These are phyloP conservation scores for Aschersonia sp. DNA, from an alignment of 2,329 filamentous ascomycete species.

Conservation along the genomic window DNA sequence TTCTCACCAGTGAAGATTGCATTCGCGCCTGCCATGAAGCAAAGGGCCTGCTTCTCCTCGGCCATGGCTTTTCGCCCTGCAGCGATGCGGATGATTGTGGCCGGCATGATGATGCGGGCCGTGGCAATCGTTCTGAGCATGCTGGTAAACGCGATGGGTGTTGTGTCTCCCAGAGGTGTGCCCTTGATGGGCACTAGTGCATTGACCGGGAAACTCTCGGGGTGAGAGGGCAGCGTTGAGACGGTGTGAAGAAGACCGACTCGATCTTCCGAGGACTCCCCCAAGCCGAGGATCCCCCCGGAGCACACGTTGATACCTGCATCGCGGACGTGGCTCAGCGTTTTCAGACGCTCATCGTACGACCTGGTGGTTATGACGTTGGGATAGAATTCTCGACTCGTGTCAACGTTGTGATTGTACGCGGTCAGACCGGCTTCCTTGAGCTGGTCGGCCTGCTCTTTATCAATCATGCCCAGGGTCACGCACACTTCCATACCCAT, in stretches of 20 bases:
- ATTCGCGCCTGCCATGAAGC: constrained; percentile 84
- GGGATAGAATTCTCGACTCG: constrained; percentile 78
- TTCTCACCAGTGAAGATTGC: constrained; percentile 94
- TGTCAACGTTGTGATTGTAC: constrained; percentile 93
- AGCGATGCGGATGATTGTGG: constrained; percentile 75
- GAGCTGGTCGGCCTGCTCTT: constrained; percentile 64
- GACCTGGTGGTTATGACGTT: constrained; percentile 71
- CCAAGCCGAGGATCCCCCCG: constrained; percentile 75
- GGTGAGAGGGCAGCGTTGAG: constrained; percentile 65
- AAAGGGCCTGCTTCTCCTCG: constrained; percentile 79
- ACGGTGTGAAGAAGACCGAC: constrained; percentile 75
- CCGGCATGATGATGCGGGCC: constrained; percentile 68
- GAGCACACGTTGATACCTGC: constrained; percentile 86
- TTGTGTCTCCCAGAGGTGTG: constrained; percentile 65
- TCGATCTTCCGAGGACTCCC: constrained; percentile 65
- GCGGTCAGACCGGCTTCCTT: constrained; percentile 76
- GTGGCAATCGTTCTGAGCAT: constrained; percentile 75
- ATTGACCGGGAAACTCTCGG: constrained; percentile 85
- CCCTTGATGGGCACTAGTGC: constrained; percentile 83
- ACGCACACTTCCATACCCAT: constrained; percentile 88
- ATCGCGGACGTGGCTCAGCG: constrained; percentile 65
- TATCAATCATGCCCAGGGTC: constrained; percentile 88
- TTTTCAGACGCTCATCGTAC: constrained; percentile 77
- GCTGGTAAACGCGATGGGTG: constrained; percentile 61
- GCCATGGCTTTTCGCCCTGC: constrained; percentile 72